Base-by-base conservation (phyloP, 2,329 filamentous ascomycete genomes). In the Ambrosiella xylebori region DNA sequence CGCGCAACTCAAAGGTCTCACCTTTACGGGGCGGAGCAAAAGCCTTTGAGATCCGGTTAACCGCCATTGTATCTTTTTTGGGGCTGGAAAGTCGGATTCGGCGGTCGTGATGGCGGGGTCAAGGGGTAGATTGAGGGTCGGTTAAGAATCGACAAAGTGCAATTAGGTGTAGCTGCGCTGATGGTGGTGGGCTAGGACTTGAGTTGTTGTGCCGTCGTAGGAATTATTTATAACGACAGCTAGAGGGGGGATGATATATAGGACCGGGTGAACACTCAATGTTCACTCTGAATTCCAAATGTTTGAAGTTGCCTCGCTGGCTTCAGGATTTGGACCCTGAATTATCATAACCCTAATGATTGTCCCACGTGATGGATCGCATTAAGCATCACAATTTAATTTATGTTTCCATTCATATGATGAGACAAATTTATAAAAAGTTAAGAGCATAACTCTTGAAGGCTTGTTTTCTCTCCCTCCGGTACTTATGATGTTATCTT, bases 1-100 rank as follows among this genome's bases (percentile, higher is more conserved):
- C 88, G 70, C 93, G 85, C 72, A 98, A 75, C 77, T 98, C 93
- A 70, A 95, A 97, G 13, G 93, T 98, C 75, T 98, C 93, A 70
- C 93, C 93, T 76, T 98, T 98, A 68, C 85, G 83, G 65, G 93
- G 93, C 70, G 84, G 84, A 70, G 88, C 85, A 71, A 98, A 95
- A 67, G 91, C 93, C 72, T 86, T 90, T 70, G 86, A 84, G 71
- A 98, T 93, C 71, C 91, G 86, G 75, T 93, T 97, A 70, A 97
- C 91, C 68, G 93, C 91, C 88, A 95, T 95, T 19, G 27, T 36
- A 19, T 15, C 13, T 52, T 36, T 8, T 1, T 51, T 51, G 39
- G 15, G 38, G 8, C 37, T 58, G 37, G n/a, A 44, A 35, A 15
- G 44, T 9, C 27, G 37, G 35, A 49, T 17, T 41, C 41, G 57